Conservation (phyloP, 768 basidiomycete species). For the Lactarius evosmus region DNA sequence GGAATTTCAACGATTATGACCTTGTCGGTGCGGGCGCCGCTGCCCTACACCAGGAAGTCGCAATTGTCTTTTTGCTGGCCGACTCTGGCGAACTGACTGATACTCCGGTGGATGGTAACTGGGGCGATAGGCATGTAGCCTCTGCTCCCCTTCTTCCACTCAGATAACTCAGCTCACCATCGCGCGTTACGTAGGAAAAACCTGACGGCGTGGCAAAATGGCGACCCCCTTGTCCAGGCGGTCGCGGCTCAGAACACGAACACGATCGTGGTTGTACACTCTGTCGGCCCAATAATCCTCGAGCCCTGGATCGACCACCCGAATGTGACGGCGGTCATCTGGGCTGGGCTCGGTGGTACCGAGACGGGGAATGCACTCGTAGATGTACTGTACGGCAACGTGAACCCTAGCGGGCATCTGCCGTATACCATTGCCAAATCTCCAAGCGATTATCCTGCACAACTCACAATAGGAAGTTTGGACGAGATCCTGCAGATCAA, state of each 20-base stretch:
- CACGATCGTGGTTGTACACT: slow-evolving; percentile 77
- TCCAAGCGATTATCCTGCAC: slow-evolving; percentile 49
- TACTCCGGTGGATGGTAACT: slow-evolving; percentile 55
- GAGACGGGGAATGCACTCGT: too few relatives aligned
- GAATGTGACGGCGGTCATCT: too few relatives aligned
- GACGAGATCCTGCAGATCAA: slow-evolving; percentile 45
- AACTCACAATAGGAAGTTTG: slow-evolving; percentile 34
- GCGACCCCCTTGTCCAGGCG: slow-evolving; percentile 43
- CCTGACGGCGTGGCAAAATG: slow-evolving; percentile 39
- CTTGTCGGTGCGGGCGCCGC: slow-evolving; percentile 42
- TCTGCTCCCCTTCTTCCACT: slow-evolving; percentile 19
- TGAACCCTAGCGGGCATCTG: slow-evolving; percentile 70
- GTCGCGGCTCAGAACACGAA: slow-evolving; percentile 69
- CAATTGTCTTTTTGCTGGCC: slow-evolving; percentile 47
- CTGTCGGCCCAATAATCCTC: slow-evolving; percentile 64
- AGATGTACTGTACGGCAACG: slow-evolving; percentile 72
- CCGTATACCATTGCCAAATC: too few relatives aligned
- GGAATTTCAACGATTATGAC: slow-evolving; percentile 70
- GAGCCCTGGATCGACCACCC: slow-evolving; percentile 73
- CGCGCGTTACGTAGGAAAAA: slow-evolving; percentile 29
- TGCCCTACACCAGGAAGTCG: slow-evolving; percentile 47
- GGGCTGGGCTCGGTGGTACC: too few relatives aligned
- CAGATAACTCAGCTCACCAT: neutral
- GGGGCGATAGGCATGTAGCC: slow-evolving; percentile 50
- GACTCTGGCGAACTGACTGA: slow-evolving; percentile 46